Base-by-base conservation (phyloP, 2,329 filamentous ascomycete genomes). In the Hypomyces rosellus region DNA sequence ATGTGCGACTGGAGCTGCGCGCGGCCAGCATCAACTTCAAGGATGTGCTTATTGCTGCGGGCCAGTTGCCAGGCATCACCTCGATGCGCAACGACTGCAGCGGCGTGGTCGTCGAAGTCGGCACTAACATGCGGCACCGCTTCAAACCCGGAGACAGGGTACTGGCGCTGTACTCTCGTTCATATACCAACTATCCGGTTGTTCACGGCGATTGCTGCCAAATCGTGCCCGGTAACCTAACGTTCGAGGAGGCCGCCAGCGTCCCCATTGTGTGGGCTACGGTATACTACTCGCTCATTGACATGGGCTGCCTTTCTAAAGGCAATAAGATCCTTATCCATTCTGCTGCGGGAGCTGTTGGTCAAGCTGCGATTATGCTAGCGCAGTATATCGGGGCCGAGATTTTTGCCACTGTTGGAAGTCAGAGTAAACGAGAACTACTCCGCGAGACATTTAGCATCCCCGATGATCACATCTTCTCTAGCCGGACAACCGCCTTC, bases 351-450 rank as follows among this genome's bases (percentile, higher is more conserved):
- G 65, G 69, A 25, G 61, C 64, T 4, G 60, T 68, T 3, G 71
- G 71, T 4, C 22, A 25, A 25, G 22, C 22, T 25, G 22, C 22
- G 22, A 25, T 25, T 25, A 25, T 25, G 22, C 22, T 25, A 7
- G 22, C 22, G 22, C 22, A 25, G 22, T 25, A 25, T 25, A 53
- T 59, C 7, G 68, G 65, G 1, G 68, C 69, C 13, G 58, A 63
- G 3, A 55, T 77, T 2, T 72, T 69, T 33, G 65, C 62, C 1
- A 74, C 68, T 0, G 69, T 69, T 1, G 57, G 63, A 4, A 25
- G 22, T 57, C 59, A 1, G 33, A 55, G 4, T 61, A 59, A 9
- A 69, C 70, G 52, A 53, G 54, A 7, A 41, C 47, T 64, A 2
- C 46, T 70, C 7, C 57, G 55, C 13, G 54, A 62, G 0, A 40